Evolutionary conservation across 495 filamentous ascomycete genomes (phyloP).

Genomic region (Lasiosphaeria ovina): DNA sequence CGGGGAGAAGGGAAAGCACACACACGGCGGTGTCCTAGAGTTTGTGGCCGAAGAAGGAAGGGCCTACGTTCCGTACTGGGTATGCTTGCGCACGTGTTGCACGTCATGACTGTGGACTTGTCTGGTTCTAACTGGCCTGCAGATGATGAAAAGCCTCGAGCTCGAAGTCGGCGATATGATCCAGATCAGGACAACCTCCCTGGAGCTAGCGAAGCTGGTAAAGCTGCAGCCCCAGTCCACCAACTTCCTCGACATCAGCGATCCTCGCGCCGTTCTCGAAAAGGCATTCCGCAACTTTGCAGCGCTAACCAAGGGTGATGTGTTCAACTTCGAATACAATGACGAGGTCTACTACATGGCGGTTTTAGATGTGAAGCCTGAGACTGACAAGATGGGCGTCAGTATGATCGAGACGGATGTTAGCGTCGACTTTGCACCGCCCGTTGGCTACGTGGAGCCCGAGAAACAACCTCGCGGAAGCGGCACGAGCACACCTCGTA

Average conservation of each 20-base stretch:
- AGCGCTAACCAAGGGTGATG: slow-evolving; percentile 83
- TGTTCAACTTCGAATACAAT: slow-evolving; percentile 95
- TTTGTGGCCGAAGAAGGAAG: slow-evolving; percentile 97
- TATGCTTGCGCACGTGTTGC: slow-evolving; percentile 39
- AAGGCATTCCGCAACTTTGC: slow-evolving; percentile 94
- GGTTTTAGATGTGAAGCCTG: slow-evolving; percentile 87
- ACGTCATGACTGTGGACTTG: neutral
- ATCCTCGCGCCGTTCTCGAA: slow-evolving; percentile 97
- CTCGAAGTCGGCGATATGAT: slow-evolving; percentile 91
- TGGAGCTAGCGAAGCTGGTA: slow-evolving; percentile 84
- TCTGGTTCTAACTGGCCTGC: slow-evolving; percentile 14
- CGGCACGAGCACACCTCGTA: slow-evolving; percentile 63
- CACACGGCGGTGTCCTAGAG: slow-evolving; percentile 92
- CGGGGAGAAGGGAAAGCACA: slow-evolving; percentile 70
- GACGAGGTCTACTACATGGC: slow-evolving; percentile 88
- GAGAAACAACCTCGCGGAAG: slow-evolving; percentile 50
- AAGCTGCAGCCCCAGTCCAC: slow-evolving; percentile 92
- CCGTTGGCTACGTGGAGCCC: slow-evolving; percentile 90
- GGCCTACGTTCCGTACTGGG: slow-evolving; percentile 94
- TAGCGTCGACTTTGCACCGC: slow-evolving; percentile 90
- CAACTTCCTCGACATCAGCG: slow-evolving; percentile 90
- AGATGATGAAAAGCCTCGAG: slow-evolving; percentile 91
- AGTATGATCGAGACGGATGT: slow-evolving; percentile 94
- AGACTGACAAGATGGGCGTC: slow-evolving; percentile 72
- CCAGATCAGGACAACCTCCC: slow-evolving; percentile 89